phyloP scores from a whole-genome alignment of 306 rosid genomes.

The Lithocarpus polystachyus region DNA sequence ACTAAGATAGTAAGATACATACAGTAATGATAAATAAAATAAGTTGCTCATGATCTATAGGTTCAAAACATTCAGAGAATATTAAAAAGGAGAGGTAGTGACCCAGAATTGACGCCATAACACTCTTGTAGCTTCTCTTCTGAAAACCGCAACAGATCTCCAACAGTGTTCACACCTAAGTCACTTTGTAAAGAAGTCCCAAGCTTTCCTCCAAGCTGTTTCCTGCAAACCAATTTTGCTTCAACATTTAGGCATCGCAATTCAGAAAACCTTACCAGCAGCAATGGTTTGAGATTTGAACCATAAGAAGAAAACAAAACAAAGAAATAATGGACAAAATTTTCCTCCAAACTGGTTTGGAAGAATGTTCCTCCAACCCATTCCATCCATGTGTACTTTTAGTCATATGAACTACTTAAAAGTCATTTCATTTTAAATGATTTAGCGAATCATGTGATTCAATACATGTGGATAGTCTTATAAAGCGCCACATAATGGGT shows the following conservation, averaged over 20 bases:
- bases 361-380: too few species aligned
- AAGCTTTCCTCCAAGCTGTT: constrained; percentile 97
- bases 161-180: constrained; percentile 75
- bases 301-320: constrained; percentile 12
- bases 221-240: constrained; percentile 54
- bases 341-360: too few species aligned
- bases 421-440: too few species aligned
- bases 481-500: too few species aligned
- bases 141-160: constrained; percentile 78
- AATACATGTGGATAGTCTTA: too few species aligned
- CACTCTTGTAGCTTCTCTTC: constrained; percentile 80
- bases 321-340: background rate
- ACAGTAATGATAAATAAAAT: background rate
- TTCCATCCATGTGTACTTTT: too few species aligned
- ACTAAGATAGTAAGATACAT: background rate
- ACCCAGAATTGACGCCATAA: constrained; percentile 94
- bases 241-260: constrained; percentile 7
- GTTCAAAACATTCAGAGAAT: constrained; percentile 9
- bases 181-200: constrained; percentile 84
- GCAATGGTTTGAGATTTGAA: background rate
- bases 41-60: constrained; percentile 9
- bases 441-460: too few species aligned
- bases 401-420: too few species aligned
- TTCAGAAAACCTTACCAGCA: constrained; percentile 3
- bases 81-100: constrained; percentile 14